phyloP scores from a whole-genome alignment of 2,329 filamentous ascomycete genomes.

The Diaporthe aspalathi region DNA sequence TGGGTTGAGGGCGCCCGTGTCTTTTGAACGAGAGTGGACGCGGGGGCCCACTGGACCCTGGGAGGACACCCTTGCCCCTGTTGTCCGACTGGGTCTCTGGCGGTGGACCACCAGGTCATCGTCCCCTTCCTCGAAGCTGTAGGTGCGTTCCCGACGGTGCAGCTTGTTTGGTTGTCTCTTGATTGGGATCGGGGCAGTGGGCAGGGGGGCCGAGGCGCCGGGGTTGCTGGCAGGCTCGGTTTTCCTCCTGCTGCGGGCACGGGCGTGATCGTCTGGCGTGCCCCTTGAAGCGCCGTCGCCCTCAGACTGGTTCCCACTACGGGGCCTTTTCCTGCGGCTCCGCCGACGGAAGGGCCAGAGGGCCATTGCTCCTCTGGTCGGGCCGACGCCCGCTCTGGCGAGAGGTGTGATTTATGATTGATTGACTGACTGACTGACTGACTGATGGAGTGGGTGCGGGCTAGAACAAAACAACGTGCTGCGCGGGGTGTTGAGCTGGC shows the following conservation, averaged over 20 bases:
- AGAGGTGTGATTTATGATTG: slow-evolving; percentile 8
- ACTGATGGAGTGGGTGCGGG: background rate
- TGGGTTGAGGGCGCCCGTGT: slow-evolving; percentile 18
- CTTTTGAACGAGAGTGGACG: slow-evolving; percentile 39
- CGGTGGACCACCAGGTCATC: slow-evolving; percentile 62
- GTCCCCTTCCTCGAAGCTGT: slow-evolving; percentile 72
- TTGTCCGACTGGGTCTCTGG: slow-evolving; percentile 43
- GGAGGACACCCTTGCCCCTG: slow-evolving; percentile 42
- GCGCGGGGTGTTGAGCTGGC: slow-evolving; percentile 23
- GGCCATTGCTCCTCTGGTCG: slow-evolving; percentile 65
- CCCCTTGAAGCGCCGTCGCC: slow-evolving; percentile 55
- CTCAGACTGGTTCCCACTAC: slow-evolving; percentile 64
- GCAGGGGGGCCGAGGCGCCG: slow-evolving; percentile 34
- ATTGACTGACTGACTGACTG: no score
- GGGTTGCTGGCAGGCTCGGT: slow-evolving; percentile 46
- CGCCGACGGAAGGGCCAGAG: slow-evolving; percentile 86
- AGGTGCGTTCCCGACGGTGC: slow-evolving; percentile 61
- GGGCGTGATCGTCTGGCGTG: slow-evolving; percentile 41
- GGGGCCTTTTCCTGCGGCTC: slow-evolving; percentile 72
- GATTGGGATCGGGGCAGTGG: slow-evolving; percentile 47
- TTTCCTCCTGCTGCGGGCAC: slow-evolving; percentile 49
- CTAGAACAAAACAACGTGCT: slow-evolving; percentile 28
- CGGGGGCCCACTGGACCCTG: slow-evolving; percentile 39
- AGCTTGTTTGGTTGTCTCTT: slow-evolving; percentile 61
- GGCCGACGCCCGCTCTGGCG: slow-evolving; percentile 29